A percentile compares a stretch with the other conserved stretches of the same genome.
Evolutionary conservation across 1,284 basidiomycete species (phyloP).

Genomic region (Pseudozyma pruni): DNA sequence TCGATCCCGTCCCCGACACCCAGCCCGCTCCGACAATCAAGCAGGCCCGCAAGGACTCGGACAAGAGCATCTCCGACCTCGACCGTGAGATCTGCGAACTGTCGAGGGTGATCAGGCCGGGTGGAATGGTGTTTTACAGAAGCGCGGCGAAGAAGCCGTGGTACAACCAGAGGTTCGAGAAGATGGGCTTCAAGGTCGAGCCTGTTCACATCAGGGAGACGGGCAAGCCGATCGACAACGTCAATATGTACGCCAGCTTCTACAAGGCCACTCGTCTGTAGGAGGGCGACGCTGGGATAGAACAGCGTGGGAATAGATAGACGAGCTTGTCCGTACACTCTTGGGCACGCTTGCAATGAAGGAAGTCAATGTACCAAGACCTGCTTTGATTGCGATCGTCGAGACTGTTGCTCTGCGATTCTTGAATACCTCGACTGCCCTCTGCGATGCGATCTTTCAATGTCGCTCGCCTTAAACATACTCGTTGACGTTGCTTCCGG

Average conservation of each 20-base stretch:
- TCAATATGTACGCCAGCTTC: slow-evolving; percentile 74
- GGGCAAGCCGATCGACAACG: slow-evolving; percentile 72
- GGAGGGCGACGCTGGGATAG: not conserved
- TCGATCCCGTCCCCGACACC: slow-evolving; percentile 72
- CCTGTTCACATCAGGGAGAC: slow-evolving; percentile 65
- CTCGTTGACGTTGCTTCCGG: too few relatives aligned
- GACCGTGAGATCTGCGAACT: slow-evolving; percentile 77
- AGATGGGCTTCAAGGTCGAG: slow-evolving; percentile 67
- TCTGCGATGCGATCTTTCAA: too few relatives aligned
- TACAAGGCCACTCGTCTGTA: slow-evolving; percentile 67
- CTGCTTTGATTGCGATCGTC: too few relatives aligned
- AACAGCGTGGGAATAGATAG: too few relatives aligned
- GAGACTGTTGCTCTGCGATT: too few relatives aligned
- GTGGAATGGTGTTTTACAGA: slow-evolving; percentile 78
- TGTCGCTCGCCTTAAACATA: too few relatives aligned
- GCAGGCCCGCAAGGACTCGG: slow-evolving; percentile 67
- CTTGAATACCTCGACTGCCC: too few relatives aligned
- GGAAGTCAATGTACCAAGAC: too few relatives aligned
- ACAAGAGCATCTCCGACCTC: slow-evolving; percentile 71
- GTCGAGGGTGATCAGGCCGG: slow-evolving; percentile 74
- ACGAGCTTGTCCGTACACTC: too few relatives aligned
- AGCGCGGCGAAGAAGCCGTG: slow-evolving; percentile 79
- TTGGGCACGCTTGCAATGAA: too few relatives aligned
- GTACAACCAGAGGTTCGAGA: slow-evolving; percentile 76
- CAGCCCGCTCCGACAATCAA: slow-evolving; percentile 68